These are phyloP conservation scores for Agastache rugosa DNA, from an alignment of 257 asterid species.

Conservation along the genomic window DNA sequence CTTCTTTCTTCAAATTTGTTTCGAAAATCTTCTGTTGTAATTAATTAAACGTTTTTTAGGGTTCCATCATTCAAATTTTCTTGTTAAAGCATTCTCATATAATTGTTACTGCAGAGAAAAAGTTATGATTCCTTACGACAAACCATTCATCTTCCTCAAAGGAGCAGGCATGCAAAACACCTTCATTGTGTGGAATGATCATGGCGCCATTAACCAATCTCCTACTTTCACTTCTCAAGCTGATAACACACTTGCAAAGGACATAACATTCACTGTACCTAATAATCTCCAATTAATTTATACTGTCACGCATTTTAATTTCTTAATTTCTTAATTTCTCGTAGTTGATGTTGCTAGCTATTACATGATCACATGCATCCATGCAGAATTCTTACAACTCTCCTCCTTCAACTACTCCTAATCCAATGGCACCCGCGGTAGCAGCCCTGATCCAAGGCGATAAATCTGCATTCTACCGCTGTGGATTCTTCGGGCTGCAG, in stretches of 20 bases:
- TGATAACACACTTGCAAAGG: constrained; percentile 37
- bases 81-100: too few species aligned
- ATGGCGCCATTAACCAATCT: not conserved
- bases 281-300: not conserved
- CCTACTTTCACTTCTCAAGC: constrained; percentile 49
- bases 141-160: constrained; percentile 54
- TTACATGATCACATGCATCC: not conserved
- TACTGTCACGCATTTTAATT: too few species aligned
- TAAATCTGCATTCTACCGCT: constrained; percentile 46
- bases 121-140: constrained; percentile 47
- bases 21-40: not conserved
- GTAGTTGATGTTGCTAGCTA: too few species aligned
- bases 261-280: not conserved
- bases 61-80: too few species aligned
- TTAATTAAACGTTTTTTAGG: not conserved
- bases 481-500: constrained; percentile 54
- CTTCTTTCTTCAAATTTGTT: not conserved
- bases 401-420: not conserved
- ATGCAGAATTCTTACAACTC: constrained; percentile 4
- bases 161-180: constrained; percentile 49
- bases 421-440: constrained; percentile 40
- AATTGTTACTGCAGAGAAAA: constrained; percentile 38
- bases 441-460: constrained; percentile 59
- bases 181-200: constrained; percentile 39
- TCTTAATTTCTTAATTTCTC: too few species aligned